Base-by-base conservation (phyloP, 1,284 basidiomycete species). In the Heliocybe sulcata region DNA sequence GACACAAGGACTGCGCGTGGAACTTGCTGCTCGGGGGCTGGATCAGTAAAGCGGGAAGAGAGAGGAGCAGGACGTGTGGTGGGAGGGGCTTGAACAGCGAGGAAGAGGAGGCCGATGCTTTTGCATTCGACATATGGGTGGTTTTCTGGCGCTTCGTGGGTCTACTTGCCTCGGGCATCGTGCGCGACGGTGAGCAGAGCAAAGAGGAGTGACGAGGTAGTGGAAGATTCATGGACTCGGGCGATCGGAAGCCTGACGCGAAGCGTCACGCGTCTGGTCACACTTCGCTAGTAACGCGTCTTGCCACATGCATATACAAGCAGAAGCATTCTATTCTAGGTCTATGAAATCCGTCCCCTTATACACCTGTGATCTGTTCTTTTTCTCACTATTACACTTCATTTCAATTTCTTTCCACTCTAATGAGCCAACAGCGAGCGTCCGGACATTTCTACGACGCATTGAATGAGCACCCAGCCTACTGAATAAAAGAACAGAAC, bases 11-110 rank as follows among this genome's bases (percentile, higher is more conserved):
- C 3, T 74, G 67, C 0, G 76, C 61, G 60, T 86, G 81, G 29
- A 73, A 63, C 12, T 67, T 73, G 60, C 87, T 83, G 2, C 75
- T 78, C 1, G 85, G 83, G 3, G 85, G 86, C 56, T 84, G 80
- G 1, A 75, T 66, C 16, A 89, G 68, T 16, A 88, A 66, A 0
- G 70, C 67, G 1, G 87, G 86, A 1, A 89, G 68, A 8, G 79
- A 74, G 11, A 87, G 73, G 14, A 88, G 77, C 6, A 88, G 72
- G 2, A 74, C 65, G 3, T 74, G 65, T 1, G 74, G 66, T 0
- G 82, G 80, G 1, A 84, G 64, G 1, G 74, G 71, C 42, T 57
- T 61, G 16, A 69, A 53, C 35, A 22, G 27, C 47, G 45, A 47
- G 10, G 23, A 19, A 9, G 33, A 35, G 33, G 9, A 16, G 33